These are phyloP conservation scores for Eucommia ulmoides DNA, from an alignment of 257 asterid species.

Conservation along the genomic window DNA sequence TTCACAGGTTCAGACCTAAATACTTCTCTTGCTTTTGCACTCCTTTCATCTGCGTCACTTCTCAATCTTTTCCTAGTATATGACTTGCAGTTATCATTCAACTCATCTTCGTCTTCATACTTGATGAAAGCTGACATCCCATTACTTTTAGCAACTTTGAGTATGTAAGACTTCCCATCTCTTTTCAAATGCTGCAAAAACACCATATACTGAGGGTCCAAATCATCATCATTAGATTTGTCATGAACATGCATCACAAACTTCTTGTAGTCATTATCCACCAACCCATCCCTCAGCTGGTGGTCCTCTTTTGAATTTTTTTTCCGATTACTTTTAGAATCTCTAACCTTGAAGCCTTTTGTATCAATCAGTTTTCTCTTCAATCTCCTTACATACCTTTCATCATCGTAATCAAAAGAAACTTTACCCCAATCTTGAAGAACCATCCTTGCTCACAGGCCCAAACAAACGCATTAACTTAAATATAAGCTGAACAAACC, in stretches of 20 bases:
- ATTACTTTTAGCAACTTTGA: conserved; percentile 8
- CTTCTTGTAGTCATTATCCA: background rate
- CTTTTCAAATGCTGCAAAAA: conserved; percentile 7
- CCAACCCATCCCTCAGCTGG: background rate
- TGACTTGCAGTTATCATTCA: conserved; percentile 8
- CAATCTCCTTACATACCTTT: background rate
- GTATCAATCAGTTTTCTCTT: background rate
- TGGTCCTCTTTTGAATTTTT: background rate
- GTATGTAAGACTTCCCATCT: conserved; percentile 9
- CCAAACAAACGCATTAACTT: too few species aligned
- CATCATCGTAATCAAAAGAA: too few species aligned
- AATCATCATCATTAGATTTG: conserved; percentile 2
- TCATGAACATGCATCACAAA: background rate
- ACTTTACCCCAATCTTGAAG: too few species aligned
- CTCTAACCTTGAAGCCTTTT: background rate
- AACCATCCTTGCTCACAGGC: too few species aligned
- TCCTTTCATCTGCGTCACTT: too few species aligned
- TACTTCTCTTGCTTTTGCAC: too few species aligned
- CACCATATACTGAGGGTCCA: conserved; percentile 14
- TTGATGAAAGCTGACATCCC: conserved; percentile 4
- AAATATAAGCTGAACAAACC: too few species aligned
- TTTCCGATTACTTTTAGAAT: background rate
- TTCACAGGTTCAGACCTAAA: too few species aligned
- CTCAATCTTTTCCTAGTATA: conserved; percentile 4
- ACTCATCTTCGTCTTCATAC: conserved; percentile 10